Conservation (phyloP, 352 stramenopile species). For the Phytopythium litorale region DNA sequence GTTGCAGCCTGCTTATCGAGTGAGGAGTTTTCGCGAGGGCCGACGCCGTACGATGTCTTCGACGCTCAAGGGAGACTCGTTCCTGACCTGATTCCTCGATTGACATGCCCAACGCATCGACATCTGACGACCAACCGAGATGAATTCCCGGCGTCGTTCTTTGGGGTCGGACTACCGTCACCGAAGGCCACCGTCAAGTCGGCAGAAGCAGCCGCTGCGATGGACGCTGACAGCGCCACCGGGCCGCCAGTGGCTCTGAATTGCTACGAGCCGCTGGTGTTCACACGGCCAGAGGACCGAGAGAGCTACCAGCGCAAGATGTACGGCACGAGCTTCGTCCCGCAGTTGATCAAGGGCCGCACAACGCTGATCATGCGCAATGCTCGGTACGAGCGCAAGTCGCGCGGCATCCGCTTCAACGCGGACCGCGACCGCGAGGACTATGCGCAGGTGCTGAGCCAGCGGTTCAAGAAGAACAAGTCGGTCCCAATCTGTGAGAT, state of each 20-base stretch:
- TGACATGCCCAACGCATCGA: constrained; percentile 24
- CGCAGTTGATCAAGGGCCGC: constrained; percentile 31
- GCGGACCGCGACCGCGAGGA: constrained; percentile 50
- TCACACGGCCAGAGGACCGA: constrained; percentile 29
- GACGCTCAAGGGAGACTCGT: constrained; percentile 18
- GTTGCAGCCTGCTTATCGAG: neutral
- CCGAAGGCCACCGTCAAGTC: constrained; percentile 15
- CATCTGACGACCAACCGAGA: constrained; percentile 22
- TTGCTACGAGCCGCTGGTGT: constrained; percentile 40
- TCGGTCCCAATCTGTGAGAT: constrained; percentile 50
- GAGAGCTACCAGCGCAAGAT: constrained; percentile 48
- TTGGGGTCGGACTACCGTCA: constrained; percentile 22
- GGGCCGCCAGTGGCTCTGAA: constrained; percentile 8
- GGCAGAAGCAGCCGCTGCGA: neutral
- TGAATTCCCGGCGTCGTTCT: constrained; percentile 23
- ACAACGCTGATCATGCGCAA: constrained; percentile 45
- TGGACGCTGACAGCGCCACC: neutral
- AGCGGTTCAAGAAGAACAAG: constrained; percentile 49
- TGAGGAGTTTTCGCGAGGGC: constrained; percentile 3
- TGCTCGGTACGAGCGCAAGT: constrained; percentile 50
- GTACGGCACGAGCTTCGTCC: constrained; percentile 52
- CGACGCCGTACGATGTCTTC: constrained; percentile 25
- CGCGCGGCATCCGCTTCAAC: constrained; percentile 58
- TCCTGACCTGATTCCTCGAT: constrained; percentile 24
- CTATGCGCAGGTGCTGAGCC: constrained; percentile 34